Evolutionary conservation across 2,329 filamentous ascomycete genomes (phyloP).

Genomic region (Aspergillus candidus): DNA sequence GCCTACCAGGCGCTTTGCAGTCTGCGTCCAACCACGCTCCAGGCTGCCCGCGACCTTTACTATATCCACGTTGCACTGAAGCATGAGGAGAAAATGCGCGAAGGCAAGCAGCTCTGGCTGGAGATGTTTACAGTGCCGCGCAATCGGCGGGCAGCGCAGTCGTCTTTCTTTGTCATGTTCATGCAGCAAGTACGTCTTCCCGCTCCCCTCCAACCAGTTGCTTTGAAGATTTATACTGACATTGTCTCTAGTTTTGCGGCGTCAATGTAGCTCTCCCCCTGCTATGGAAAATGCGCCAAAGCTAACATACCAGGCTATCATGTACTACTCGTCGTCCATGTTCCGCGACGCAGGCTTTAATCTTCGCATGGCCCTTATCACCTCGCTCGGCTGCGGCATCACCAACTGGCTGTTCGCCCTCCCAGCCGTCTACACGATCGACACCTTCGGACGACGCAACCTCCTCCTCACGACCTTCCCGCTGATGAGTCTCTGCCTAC

Average conservation of each 20-base stretch:
- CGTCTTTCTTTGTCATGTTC: conserved; percentile 59
- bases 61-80: conserved; percentile 55
- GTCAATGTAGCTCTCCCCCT: conserved; percentile 40
- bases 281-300: no score
- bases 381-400: conserved; percentile 59
- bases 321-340: conserved; percentile 58
- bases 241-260: conserved; percentile 36
- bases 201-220: not conserved
- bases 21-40: conserved; percentile 46
- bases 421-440: conserved; percentile 60
- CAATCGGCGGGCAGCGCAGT: conserved; percentile 55
- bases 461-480: conserved; percentile 59
- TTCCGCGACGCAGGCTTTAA: conserved; percentile 52
- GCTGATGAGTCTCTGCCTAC: conserved; percentile 45
- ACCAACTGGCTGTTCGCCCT: conserved; percentile 62
- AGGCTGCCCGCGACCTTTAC: conserved; percentile 53
- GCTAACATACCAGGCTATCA: conserved; percentile 31
- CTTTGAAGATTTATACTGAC: not conserved
- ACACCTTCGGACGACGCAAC: conserved; percentile 59
- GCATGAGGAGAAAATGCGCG: conserved; percentile 51
- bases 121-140: conserved; percentile 58
- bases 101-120: conserved; percentile 48
- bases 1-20: conserved; percentile 46
- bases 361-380: conserved; percentile 49
- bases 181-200: conserved; percentile 48